Evolutionary conservation across 352 stramenopile species (phyloP).

Genomic region (Pythium rishiriense): DNA sequence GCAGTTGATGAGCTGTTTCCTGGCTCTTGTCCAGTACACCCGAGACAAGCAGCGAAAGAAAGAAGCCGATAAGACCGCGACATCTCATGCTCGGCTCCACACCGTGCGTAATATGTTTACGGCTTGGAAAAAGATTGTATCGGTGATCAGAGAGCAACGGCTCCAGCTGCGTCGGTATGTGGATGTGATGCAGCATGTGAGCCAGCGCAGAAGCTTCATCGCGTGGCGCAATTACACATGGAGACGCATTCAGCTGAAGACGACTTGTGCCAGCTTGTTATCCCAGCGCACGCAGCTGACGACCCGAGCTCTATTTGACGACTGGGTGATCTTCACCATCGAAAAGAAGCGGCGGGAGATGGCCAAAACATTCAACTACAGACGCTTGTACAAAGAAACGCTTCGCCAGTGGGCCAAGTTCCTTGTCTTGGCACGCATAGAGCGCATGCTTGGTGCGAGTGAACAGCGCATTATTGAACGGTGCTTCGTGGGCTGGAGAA

Average conservation of each 20-base stretch:
- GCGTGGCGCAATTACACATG: constrained; percentile 35
- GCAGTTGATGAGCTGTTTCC: constrained; percentile 13
- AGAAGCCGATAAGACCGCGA: background rate
- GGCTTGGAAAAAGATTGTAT: constrained; percentile 26
- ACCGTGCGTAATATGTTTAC: background rate
- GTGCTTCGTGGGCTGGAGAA: constrained; percentile 50
- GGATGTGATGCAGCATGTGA: constrained; percentile 37
- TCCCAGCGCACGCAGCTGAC: constrained; percentile 34
- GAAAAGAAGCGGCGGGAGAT: constrained; percentile 19
- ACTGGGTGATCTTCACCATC: constrained; percentile 27
- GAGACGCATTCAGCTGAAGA: constrained; percentile 22
- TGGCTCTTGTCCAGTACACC: background rate
- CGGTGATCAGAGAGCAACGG: background rate
- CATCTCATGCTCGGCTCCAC: background rate
- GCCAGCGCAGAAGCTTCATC: constrained; percentile 40
- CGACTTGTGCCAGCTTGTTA: constrained; percentile 31
- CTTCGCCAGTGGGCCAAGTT: constrained; percentile 43
- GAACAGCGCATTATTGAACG: constrained; percentile 27
- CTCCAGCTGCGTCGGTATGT: constrained; percentile 39
- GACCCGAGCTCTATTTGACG: constrained; percentile 31
- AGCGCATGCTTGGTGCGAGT: constrained; percentile 46
- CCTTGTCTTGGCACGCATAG: constrained; percentile 48
- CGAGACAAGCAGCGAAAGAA: constrained; percentile 3
- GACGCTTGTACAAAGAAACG: background rate
- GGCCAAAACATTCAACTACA: background rate